phyloP scores from a whole-genome alignment of 441 rosid genomes.

The Adansonia rubrostipa region DNA sequence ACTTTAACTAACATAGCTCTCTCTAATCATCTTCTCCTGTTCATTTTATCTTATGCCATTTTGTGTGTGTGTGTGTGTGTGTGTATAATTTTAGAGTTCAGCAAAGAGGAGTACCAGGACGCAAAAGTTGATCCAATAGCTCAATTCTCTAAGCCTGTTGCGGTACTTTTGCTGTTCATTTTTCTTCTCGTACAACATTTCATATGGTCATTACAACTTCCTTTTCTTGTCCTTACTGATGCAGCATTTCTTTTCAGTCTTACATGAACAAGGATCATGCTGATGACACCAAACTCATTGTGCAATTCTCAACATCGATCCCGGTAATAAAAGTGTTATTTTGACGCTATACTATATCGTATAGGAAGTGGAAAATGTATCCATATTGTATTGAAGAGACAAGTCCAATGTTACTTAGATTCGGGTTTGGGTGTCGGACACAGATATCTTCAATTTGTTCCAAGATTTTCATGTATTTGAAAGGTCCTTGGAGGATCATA shows the following conservation, averaged over 20 bases:
- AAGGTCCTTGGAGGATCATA: no score
- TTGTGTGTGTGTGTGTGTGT: not conserved
- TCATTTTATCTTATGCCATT: no score
- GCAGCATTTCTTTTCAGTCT: slow-evolving; percentile 48
- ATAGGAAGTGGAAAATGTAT: no score
- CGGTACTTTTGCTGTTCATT: slow-evolving; percentile 47
- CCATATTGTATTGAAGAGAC: not conserved
- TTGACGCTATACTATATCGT: no score
- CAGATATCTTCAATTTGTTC: no score
- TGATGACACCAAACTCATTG: slow-evolving; percentile 81
- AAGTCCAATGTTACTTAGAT: not conserved
- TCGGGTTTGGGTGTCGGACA: no score
- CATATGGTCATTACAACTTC: not conserved
- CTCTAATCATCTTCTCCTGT: no score
- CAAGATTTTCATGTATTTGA: no score
- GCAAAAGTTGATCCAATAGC: slow-evolving; percentile 83
- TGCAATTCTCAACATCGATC: slow-evolving; percentile 67
- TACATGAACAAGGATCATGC: slow-evolving; percentile 95
- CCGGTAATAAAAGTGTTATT: slow-evolving; percentile 47
- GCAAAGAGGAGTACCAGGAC: slow-evolving; percentile 63
- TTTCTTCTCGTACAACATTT: slow-evolving; percentile 13
- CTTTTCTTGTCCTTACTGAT: slow-evolving; percentile 11
- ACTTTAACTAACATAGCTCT: no score
- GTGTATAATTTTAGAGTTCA: slow-evolving; percentile 50
- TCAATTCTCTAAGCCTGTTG: slow-evolving; percentile 80